phyloP scores from a whole-genome alignment of 257 asterid genomes.

The Catharanthus roseus region DNA sequence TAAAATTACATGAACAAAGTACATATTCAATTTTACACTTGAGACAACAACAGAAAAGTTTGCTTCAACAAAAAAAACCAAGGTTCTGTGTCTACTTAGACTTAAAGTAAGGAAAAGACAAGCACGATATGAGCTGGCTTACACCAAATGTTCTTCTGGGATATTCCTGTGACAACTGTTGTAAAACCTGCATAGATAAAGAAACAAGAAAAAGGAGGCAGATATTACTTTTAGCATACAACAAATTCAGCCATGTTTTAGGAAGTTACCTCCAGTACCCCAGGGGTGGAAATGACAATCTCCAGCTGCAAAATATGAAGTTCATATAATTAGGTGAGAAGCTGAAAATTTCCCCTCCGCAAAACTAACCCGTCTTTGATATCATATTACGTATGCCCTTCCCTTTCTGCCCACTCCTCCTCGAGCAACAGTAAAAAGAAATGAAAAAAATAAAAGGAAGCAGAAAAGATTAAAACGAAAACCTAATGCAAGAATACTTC shows the following conservation, averaged over 20 bases:
- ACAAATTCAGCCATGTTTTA: neutral
- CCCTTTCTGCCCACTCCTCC: neutral
- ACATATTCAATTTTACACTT: neutral
- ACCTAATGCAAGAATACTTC: neutral
- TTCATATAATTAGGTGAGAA: conserved; percentile 2
- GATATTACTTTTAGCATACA: conserved; percentile 5
- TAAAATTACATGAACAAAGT: neutral
- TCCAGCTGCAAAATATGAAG: conserved; percentile 53
- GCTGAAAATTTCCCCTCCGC: neutral
- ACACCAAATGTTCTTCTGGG: conserved; percentile 69
- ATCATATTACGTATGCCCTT: neutral
- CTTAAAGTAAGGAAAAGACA: neutral
- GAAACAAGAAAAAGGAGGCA: neutral
- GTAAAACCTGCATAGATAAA: conserved; percentile 39
- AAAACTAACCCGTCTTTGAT: neutral
- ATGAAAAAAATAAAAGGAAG: neutral
- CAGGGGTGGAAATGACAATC: conserved; percentile 66
- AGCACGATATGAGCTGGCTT: conserved; percentile 22
- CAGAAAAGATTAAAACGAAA: neutral
- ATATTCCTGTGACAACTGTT: conserved; percentile 47
- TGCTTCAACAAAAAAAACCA: neutral
- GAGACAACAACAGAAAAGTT: neutral
- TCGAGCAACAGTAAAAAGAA: neutral
- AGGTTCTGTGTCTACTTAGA: neutral
- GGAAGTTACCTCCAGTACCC: conserved; percentile 60